These are phyloP conservation scores for Austropuccinia psidii DNA, from an alignment of 1,284 basidiomycete genomes.

Conservation along the genomic window DNA sequence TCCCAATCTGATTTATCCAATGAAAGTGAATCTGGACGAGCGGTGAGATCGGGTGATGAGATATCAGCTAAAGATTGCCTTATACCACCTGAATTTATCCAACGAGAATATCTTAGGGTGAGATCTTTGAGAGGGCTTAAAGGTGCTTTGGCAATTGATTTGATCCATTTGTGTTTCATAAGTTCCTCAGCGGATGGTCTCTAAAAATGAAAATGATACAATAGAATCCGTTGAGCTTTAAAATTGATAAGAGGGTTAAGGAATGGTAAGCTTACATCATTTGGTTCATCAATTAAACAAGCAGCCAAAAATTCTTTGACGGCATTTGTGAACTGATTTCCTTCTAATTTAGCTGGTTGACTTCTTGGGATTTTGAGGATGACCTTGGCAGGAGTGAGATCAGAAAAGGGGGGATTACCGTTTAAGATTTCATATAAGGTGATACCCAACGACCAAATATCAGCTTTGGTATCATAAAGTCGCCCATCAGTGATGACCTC, in stretches of 20 bases:
- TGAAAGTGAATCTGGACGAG: constrained; percentile 5
- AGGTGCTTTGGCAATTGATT: constrained; percentile 61
- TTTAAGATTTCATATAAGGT: constrained; percentile 91
- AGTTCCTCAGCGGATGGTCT: constrained; percentile 84
- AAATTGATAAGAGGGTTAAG: not conserved
- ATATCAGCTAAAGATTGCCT: constrained; percentile 67
- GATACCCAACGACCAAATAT: constrained; percentile 94
- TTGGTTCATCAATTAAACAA: constrained; percentile 76
- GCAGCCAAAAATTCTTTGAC: constrained; percentile 81
- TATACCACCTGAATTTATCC: constrained; percentile 71
- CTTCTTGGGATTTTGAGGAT: constrained; percentile 83
- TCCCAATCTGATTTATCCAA: constrained; percentile 30
- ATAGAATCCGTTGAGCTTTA: not conserved
- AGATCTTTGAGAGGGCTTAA: constrained; percentile 73
- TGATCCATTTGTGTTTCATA: constrained; percentile 86
- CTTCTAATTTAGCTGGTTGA: constrained; percentile 75
- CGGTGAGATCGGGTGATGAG: not conserved
- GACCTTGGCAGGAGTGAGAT: constrained; percentile 66
- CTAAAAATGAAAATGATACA: constrained; percentile 51
- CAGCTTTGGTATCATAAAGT: constrained; percentile 86
- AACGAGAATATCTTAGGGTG: constrained; percentile 63
- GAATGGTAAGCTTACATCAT: constrained; percentile 55
- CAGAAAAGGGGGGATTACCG: constrained; percentile 79
- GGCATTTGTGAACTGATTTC: constrained; percentile 65
- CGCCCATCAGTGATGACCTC: constrained; percentile 84